Evolutionary conservation across 345 rosid species (phyloP).

Genomic region (Stellera chamaejasme): DNA sequence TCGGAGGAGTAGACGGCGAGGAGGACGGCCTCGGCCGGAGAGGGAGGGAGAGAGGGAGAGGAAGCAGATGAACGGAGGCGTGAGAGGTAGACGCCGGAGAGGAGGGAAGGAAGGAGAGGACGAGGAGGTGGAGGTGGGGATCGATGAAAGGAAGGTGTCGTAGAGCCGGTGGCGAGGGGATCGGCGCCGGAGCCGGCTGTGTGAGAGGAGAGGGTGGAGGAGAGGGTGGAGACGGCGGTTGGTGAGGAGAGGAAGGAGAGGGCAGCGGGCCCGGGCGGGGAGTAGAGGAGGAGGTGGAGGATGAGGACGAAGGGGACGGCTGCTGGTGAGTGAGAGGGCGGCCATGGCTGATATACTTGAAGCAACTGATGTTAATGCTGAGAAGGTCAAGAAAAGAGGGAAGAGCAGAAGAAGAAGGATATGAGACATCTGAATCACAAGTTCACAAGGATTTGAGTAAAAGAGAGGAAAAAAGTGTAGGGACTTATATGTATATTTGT

Average conservation of each 20-base stretch:
- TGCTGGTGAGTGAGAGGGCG: too few species aligned
- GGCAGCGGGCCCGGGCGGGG: slow-evolving; percentile 14
- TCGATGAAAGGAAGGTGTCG: slow-evolving; percentile 82
- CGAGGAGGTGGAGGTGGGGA: slow-evolving; percentile 73
- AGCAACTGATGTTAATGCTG: too few species aligned
- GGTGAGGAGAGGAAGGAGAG: slow-evolving; percentile 77
- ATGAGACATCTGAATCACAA: too few species aligned
- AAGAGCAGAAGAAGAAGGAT: too few species aligned
- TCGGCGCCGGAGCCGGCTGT: slow-evolving; percentile 83
- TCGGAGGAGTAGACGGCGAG: slow-evolving; percentile 81
- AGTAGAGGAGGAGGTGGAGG: slow-evolving; percentile 32
- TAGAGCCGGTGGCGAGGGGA: slow-evolving; percentile 93
- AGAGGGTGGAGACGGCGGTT: slow-evolving; percentile 51
- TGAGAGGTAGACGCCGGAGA: slow-evolving; percentile 60
- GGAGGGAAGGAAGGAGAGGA: slow-evolving; percentile 71
- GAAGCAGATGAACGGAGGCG: slow-evolving; percentile 58
- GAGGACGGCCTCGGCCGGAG: slow-evolving; percentile 87
- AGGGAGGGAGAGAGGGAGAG: slow-evolving; percentile 57
- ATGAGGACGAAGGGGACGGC: slow-evolving; percentile 31
- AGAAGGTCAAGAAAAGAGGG: too few species aligned
- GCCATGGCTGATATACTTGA: too few species aligned
- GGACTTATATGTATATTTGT: too few species aligned
- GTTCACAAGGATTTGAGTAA: too few species aligned
- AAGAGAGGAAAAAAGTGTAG: too few species aligned
- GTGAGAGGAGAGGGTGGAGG: slow-evolving; percentile 39